Percentiles rank a stretch among this genome's conserved stretches.
Evolutionary conservation across 176 grass and related monocot species (phyloP).

Genomic region (Phoenix roebelenii): DNA sequence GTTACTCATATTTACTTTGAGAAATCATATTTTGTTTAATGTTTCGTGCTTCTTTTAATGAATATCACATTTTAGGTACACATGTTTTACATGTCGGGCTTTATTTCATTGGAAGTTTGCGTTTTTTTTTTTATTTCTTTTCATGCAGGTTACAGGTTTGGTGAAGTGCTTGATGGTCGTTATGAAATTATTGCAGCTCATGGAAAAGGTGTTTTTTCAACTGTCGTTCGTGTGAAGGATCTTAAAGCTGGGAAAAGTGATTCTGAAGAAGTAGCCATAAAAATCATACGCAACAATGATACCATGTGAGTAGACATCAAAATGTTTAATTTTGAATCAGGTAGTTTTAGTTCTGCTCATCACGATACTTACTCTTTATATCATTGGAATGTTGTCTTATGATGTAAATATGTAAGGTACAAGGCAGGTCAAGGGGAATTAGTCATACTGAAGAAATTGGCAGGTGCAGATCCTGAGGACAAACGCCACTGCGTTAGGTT

Average conservation of each 20-base stretch:
- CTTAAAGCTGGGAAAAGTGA: slow-evolving; percentile 81
- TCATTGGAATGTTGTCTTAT: too few relatives aligned
- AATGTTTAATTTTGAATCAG: neutral
- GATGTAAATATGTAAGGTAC: slow-evolving; percentile 38
- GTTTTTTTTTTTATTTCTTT: neutral
- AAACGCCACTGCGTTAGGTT: slow-evolving; percentile 89
- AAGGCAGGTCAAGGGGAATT: slow-evolving; percentile 92
- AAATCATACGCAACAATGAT: slow-evolving; percentile 99
- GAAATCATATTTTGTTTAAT: too few relatives aligned
- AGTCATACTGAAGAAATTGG: slow-evolving; percentile 93
- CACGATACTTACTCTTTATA: too few relatives aligned
- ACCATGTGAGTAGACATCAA: slow-evolving; percentile 66
- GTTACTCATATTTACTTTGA: neutral
- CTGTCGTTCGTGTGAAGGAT: slow-evolving; percentile 89
- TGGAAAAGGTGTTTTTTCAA: slow-evolving; percentile 97
- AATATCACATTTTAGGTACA: too few relatives aligned
- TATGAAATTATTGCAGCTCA: slow-evolving; percentile 89
- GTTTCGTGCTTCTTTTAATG: too few relatives aligned
- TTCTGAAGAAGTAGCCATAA: slow-evolving; percentile 88
- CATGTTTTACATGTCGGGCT: too few relatives aligned
- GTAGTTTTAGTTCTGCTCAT: too few relatives aligned
- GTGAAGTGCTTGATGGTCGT: slow-evolving; percentile 82
- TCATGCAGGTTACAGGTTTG: slow-evolving; percentile 60
- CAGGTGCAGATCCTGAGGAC: slow-evolving; percentile 79
- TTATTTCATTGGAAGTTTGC: too few relatives aligned